Percentiles rank a stretch among this genome's conserved stretches.
These are phyloP conservation scores for Lasiosphaeria ovina DNA, from an alignment of 495 filamentous ascomycete species.

Conservation along the genomic window DNA sequence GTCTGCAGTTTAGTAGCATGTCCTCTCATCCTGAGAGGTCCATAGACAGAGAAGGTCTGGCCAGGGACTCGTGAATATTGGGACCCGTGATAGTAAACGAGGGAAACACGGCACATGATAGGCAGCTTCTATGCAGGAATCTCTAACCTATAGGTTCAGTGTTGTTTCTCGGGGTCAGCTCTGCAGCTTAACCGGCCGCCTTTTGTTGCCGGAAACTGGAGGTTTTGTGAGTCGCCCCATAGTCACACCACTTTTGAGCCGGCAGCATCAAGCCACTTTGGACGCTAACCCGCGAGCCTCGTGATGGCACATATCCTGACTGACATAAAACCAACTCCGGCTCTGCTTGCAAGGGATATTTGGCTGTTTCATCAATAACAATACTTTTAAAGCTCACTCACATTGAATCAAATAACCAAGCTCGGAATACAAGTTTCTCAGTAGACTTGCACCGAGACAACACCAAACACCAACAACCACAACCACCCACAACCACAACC, in stretches of 20 bases:
- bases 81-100: too few relatives aligned
- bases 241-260: constrained; percentile 4
- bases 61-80: too few relatives aligned
- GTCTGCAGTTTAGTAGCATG: too few relatives aligned
- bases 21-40: too few relatives aligned
- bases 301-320: neutral
- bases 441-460: neutral
- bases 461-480: neutral
- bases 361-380: neutral
- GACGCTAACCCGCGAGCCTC: neutral
- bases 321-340: neutral
- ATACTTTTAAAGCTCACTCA: neutral
- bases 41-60: neutral
- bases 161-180: neutral
- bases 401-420: neutral
- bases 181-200: neutral
- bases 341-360: neutral
- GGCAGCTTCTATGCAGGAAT: neutral
- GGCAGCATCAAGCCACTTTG: neutral
- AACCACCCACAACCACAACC: too few relatives aligned
- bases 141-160: neutral
- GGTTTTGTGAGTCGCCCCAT: neutral
- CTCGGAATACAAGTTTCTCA: neutral
- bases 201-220: neutral
- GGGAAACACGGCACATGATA: too few relatives aligned